These are phyloP conservation scores for Pseudohalonectria lignicola DNA, from an alignment of 2,329 filamentous ascomycete species.

Conservation along the genomic window DNA sequence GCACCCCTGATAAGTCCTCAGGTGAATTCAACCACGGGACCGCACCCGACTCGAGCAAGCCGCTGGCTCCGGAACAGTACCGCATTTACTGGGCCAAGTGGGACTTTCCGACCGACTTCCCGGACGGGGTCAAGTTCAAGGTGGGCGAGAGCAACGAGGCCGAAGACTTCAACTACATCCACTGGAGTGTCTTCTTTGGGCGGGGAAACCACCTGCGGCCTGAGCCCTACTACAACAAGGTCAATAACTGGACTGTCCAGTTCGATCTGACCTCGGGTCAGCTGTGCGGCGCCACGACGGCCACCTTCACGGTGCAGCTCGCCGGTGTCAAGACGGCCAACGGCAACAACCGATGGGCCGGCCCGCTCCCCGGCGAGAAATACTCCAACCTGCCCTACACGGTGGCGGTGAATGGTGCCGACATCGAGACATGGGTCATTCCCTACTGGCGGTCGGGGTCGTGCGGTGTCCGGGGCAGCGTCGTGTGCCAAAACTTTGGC, in stretches of 20 bases:
- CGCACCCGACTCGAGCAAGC: conserved; percentile 28
- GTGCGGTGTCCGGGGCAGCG: conserved; percentile 47
- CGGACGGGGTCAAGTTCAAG: conserved; percentile 42
- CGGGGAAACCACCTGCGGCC: conserved; percentile 34
- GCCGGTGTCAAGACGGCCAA: conserved; percentile 50
- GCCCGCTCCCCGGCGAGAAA: conserved; percentile 38
- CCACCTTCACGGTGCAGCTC: too few relatives aligned
- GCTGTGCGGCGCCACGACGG: too few relatives aligned
- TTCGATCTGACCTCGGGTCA: too few relatives aligned
- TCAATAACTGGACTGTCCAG: conserved; percentile 51
- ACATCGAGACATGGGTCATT: conserved; percentile 42
- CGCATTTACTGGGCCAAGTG: conserved; percentile 49
- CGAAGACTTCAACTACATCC: too few relatives aligned
- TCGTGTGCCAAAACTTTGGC: too few relatives aligned
- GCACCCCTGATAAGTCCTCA: conserved; percentile 47
- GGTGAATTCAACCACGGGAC: conserved; percentile 51
- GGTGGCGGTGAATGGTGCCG: conserved; percentile 25
- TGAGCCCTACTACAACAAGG: too few relatives aligned
- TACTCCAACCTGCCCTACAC: conserved; percentile 41
- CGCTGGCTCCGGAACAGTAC: conserved; percentile 42
- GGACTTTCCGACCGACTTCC: conserved; percentile 49
- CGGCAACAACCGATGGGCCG: conserved; percentile 47
- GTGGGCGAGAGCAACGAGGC: conserved; percentile 39
- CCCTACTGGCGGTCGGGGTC: conserved; percentile 47
- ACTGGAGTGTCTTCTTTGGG: conserved; percentile 53